These are phyloP conservation scores for Penicillium sp. DNA, from an alignment of 2,329 filamentous ascomycete species.

Conservation along the genomic window DNA sequence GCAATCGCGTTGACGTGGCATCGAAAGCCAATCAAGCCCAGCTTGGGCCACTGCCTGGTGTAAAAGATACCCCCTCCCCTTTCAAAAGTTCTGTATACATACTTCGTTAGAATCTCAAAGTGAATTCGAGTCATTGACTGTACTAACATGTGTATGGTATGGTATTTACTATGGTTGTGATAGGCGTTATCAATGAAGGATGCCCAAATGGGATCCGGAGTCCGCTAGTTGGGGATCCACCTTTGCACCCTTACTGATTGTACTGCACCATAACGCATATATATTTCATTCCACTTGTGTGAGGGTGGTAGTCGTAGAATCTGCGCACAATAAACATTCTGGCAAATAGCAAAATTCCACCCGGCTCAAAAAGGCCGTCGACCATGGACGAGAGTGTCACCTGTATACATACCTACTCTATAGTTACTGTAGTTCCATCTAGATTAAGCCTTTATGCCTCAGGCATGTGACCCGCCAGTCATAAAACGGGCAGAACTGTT, in stretches of 20 bases:
- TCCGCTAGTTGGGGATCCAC: constrained; percentile 9
- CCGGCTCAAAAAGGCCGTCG: too few relatives aligned
- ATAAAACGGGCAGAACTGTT: neutral
- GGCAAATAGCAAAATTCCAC: too few relatives aligned
- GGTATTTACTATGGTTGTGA: neutral
- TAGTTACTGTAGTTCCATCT: neutral
- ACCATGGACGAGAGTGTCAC: too few relatives aligned
- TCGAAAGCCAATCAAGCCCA: neutral
- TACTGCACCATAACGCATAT: neutral
- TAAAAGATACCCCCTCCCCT: constrained; percentile 13
- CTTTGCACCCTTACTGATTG: constrained; percentile 12
- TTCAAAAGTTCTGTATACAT: constrained; percentile 5
- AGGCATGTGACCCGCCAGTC: neutral
- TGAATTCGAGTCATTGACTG: neutral
- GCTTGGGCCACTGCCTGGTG: neutral
- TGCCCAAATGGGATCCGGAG: constrained; percentile 8
- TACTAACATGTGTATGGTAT: too few relatives aligned
- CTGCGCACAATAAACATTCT: neutral
- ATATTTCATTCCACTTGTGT: neutral
- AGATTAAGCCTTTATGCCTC: neutral
- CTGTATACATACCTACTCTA: too few relatives aligned
- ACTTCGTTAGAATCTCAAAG: neutral
- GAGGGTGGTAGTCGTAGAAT: neutral
- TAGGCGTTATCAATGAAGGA: constrained; percentile 22
- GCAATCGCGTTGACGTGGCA: constrained; percentile 18